These are phyloP conservation scores for Sapria himalayana DNA, from an alignment of 345 rosid genomes.

Conservation along the genomic window DNA sequence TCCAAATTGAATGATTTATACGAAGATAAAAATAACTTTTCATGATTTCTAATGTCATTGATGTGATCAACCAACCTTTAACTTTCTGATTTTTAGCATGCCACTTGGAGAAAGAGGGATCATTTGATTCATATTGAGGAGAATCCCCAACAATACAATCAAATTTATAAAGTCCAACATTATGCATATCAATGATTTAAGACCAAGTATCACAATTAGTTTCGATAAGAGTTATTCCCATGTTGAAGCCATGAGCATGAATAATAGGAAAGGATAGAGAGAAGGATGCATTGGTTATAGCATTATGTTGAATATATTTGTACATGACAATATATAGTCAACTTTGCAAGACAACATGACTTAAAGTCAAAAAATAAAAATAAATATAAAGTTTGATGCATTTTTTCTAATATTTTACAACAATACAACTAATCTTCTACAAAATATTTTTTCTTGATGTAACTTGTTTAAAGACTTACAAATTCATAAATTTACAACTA, in stretches of 20 bases:
- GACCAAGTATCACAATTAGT: slow-evolving; percentile 1
- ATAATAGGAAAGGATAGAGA: slow-evolving; percentile 1
- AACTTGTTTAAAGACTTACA: too few relatives aligned
- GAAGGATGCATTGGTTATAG: too few relatives aligned
- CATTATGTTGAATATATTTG: too few relatives aligned
- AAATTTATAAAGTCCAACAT: not conserved
- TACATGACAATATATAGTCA: too few relatives aligned
- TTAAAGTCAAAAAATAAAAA: too few relatives aligned
- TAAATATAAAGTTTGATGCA: too few relatives aligned
- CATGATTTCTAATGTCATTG: not conserved
- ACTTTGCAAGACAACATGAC: too few relatives aligned
- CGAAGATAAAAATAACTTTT: not conserved
- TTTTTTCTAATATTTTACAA: too few relatives aligned
- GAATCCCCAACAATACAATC: not conserved
- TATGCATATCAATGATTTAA: not conserved
- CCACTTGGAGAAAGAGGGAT: not conserved
- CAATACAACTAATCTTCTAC: too few relatives aligned
- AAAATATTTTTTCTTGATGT: too few relatives aligned
- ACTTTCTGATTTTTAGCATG: slow-evolving; percentile 3
- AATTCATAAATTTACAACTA: too few relatives aligned
- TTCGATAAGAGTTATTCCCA: not conserved
- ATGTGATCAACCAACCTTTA: not conserved
- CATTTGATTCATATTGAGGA: not conserved
- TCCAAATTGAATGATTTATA: not conserved
- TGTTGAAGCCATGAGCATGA: not conserved